These are phyloP conservation scores for Penicillium goetzii DNA, from an alignment of 495 filamentous ascomycete genomes.

Conservation along the genomic window DNA sequence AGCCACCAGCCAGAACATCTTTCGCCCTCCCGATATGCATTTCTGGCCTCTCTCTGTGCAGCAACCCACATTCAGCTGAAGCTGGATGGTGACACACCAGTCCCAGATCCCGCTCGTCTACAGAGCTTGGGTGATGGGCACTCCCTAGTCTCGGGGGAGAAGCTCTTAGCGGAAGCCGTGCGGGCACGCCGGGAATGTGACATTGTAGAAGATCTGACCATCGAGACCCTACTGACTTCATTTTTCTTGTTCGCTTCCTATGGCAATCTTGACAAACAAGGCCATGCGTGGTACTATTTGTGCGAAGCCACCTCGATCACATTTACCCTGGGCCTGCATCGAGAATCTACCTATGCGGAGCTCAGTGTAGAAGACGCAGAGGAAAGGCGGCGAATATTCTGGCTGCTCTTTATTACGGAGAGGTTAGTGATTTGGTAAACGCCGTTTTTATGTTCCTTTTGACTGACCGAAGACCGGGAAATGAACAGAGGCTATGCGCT, in stretches of 20 bases:
- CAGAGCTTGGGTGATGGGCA: conserved; percentile 56
- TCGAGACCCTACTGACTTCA: conserved; percentile 72
- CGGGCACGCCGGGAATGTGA: conserved; percentile 76
- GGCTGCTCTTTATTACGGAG: conserved; percentile 66
- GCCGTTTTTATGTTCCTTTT: neutral
- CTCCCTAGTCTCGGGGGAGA: conserved; percentile 44
- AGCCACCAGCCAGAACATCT: conserved; percentile 57
- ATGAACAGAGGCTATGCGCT: conserved; percentile 47
- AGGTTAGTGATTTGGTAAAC: conserved; percentile 37
- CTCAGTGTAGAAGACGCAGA: conserved; percentile 51
- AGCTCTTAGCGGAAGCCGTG: conserved; percentile 73
- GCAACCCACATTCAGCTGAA: conserved; percentile 84
- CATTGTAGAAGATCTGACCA: conserved; percentile 62
- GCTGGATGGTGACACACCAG: conserved; percentile 55
- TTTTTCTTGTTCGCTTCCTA: conserved; percentile 81
- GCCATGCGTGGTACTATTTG: conserved; percentile 65
- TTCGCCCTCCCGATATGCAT: conserved; percentile 75
- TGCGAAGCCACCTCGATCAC: conserved; percentile 63
- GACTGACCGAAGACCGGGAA: conserved; percentile 1
- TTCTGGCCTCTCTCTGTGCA: conserved; percentile 76
- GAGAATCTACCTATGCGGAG: conserved; percentile 55
- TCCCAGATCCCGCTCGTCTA: conserved; percentile 56
- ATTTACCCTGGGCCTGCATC: conserved; percentile 61
- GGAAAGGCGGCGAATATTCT: conserved; percentile 62
- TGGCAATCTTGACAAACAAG: conserved; percentile 63